phyloP scores from a whole-genome alignment of 495 filamentous ascomycete species.

The Daldinia caldariorum region DNA sequence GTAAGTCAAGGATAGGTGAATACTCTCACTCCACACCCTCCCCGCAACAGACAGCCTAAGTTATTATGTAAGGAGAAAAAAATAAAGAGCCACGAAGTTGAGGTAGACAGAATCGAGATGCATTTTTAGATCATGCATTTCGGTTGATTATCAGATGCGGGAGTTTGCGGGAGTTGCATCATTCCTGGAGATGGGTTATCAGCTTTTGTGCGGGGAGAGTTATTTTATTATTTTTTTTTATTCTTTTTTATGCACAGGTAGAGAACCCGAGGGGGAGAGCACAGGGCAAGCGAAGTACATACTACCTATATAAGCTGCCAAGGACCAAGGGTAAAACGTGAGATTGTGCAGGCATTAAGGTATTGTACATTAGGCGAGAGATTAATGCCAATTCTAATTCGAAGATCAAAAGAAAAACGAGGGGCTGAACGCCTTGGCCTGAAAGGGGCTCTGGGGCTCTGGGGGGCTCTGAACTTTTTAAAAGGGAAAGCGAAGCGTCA shows the following conservation, averaged over 20 bases:
- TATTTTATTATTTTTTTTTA: too few relatives aligned
- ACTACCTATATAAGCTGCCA: too few relatives aligned
- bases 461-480: too few relatives aligned
- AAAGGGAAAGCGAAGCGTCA: neutral
- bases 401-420: slow-evolving; percentile 13
- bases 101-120: slow-evolving; percentile 2
- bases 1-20: slow-evolving; percentile 35
- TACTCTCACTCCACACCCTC: slow-evolving; percentile 1
- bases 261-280: too few relatives aligned
- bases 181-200: slow-evolving; percentile 25
- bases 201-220: slow-evolving; percentile 25
- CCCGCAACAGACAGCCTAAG: neutral
- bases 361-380: slow-evolving; percentile 13
- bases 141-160: slow-evolving; percentile 24
- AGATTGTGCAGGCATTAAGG: slow-evolving; percentile 21
- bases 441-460: neutral
- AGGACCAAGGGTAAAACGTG: slow-evolving; percentile 32
- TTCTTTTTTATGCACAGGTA: neutral
- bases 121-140: slow-evolving; percentile 32
- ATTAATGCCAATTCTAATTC: slow-evolving; percentile 42
- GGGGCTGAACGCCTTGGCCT: slow-evolving; percentile 28
- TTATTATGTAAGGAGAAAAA: slow-evolving; percentile 13
- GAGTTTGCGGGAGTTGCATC: slow-evolving; percentile 25
- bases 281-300: too few relatives aligned
- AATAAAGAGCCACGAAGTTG: slow-evolving; percentile 1